Percentiles rank a stretch among this genome's conserved stretches.
These are phyloP conservation scores for Syncephalastrum racemosum DNA, from an alignment of 371 early-diverging fungal species.

Conservation along the genomic window DNA sequence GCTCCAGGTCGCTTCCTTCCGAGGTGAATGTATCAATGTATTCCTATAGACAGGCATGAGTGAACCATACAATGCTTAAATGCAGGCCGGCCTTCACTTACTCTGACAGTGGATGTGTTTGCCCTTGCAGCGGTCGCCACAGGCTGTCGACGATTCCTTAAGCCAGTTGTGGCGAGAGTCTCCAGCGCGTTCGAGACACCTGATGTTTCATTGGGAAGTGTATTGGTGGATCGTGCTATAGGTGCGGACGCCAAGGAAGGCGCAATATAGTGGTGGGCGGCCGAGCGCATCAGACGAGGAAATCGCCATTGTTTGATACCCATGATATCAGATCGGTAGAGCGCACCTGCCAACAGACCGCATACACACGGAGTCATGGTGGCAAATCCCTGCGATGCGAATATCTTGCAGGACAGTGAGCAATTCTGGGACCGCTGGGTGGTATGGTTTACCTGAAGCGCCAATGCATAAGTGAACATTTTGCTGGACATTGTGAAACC, in stretches of 20 bases:
- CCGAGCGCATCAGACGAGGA: constrained; percentile 30
- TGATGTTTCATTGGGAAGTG: constrained; percentile 5
- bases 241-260: constrained; percentile 49
- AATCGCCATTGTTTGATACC: constrained; percentile 68
- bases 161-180: constrained; percentile 28
- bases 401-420: constrained; percentile 28
- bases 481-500: constrained; percentile 68
- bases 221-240: constrained; percentile 48
- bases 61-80: too few species aligned
- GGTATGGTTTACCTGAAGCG: constrained; percentile 47
- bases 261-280: constrained; percentile 35
- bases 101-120: too few species aligned
- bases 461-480: constrained; percentile 60
- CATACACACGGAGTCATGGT: constrained; percentile 56
- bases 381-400: constrained; percentile 52
- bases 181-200: constrained; percentile 26
- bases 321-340: constrained; percentile 60
- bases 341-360: constrained; percentile 61
- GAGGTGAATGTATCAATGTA: too few species aligned
- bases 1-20: constrained; percentile 16
- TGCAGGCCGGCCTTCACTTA: too few species aligned
- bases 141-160: constrained; percentile 28
- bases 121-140: too few species aligned
- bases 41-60: too few species aligned
- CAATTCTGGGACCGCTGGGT: too few species aligned